These are phyloP conservation scores for Teunomyces atbi DNA, from an alignment of 805 yeast genomes.

Conservation along the genomic window DNA sequence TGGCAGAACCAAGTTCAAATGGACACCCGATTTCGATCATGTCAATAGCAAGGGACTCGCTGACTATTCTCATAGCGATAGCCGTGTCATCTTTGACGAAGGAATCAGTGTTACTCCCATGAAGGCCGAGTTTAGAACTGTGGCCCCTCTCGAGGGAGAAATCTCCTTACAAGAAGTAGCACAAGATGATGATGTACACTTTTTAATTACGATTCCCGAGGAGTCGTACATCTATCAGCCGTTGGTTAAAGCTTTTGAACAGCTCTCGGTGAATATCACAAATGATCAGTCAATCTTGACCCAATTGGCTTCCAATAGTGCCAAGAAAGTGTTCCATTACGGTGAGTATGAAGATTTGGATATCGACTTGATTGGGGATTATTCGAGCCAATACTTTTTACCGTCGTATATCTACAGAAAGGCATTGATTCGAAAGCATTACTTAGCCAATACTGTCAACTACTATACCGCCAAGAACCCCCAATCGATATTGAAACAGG, in stretches of 20 bases:
- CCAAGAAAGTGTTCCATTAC: conserved; percentile 59
- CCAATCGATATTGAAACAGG: conserved; percentile 50
- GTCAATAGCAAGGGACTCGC: conserved; percentile 54
- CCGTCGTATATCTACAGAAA: conserved; percentile 87
- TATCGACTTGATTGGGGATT: conserved; percentile 56
- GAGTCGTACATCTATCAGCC: conserved; percentile 45
- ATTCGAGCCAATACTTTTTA: conserved; percentile 52
- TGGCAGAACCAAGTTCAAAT: conserved; percentile 53
- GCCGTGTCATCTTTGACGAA: conserved; percentile 64
- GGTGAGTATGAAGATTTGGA: conserved; percentile 90
- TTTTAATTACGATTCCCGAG: conserved; percentile 39
- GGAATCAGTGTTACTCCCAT: conserved; percentile 55
- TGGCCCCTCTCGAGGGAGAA: conserved; percentile 56
- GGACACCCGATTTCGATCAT: conserved; percentile 80
- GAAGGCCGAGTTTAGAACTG: conserved; percentile 65
- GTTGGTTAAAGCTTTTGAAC: conserved; percentile 34
- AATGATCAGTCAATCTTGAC: conserved; percentile 19
- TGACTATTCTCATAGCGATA: conserved; percentile 57
- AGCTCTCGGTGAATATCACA: conserved; percentile 17
- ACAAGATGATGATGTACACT: conserved; percentile 6
- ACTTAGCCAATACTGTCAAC: conserved; percentile 78
- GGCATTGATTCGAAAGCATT: conserved; percentile 88
- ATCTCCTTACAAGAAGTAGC: conserved; percentile 33
- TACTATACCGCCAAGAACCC: conserved; percentile 76
- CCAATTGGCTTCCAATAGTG: conserved; percentile 12